Evolutionary conservation across 345 rosid genomes (phyloP).

Genomic region (Salix udensis): DNA sequence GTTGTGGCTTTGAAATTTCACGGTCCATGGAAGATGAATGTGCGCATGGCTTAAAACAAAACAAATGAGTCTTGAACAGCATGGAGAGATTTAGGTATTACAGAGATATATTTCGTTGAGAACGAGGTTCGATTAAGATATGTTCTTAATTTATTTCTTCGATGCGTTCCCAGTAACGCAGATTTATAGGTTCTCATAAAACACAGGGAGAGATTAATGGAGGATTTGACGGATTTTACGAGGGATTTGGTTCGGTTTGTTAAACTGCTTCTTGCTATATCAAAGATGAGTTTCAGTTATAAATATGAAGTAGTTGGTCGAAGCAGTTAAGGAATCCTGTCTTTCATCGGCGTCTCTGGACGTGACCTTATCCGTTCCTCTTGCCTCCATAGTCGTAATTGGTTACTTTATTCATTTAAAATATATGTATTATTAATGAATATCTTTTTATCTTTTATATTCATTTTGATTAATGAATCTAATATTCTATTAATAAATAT

Average conservation of each 20-base stretch:
- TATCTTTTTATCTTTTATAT: too few species aligned
- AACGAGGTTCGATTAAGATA: neutral
- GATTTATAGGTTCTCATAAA: neutral
- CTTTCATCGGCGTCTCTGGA: neutral
- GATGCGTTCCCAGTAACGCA: neutral
- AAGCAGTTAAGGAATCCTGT: neutral
- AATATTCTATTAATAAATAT: too few species aligned
- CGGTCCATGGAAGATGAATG: neutral
- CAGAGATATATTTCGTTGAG: neutral
- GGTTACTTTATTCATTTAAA: too few species aligned
- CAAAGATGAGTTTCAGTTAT: neutral
- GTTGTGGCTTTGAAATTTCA: neutral
- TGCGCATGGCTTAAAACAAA: neutral
- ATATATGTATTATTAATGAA: too few species aligned
- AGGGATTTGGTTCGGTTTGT: too few species aligned
- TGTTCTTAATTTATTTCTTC: neutral
- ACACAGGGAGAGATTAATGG: neutral
- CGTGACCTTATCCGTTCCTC: neutral
- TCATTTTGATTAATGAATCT: too few species aligned
- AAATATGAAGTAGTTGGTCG: neutral
- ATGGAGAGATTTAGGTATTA: neutral
- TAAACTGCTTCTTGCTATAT: too few species aligned
- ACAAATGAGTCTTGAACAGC: neutral
- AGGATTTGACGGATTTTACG: neutral
- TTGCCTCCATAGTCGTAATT: neutral